Percentiles rank a stretch among this genome's conserved stretches.
phyloP scores from a whole-genome alignment of 768 basidiomycete genomes.

The Tricholoma flavovirens region DNA sequence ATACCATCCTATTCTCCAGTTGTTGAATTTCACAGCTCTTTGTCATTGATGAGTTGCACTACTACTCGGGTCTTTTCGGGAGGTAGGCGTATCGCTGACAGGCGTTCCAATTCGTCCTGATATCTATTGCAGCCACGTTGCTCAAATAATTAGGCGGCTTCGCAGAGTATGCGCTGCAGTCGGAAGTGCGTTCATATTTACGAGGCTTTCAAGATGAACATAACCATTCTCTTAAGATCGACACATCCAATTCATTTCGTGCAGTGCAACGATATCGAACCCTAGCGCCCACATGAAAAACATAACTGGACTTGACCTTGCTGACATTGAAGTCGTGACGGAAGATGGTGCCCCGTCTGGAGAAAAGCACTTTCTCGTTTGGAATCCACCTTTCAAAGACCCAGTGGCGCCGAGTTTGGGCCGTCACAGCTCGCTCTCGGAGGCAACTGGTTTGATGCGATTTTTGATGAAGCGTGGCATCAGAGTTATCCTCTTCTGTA shows the following conservation, averaged over 20 bases:
- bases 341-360: slow-evolving; percentile 83
- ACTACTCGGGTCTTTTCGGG: slow-evolving; percentile 76
- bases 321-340: slow-evolving; percentile 62
- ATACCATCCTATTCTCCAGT: background rate
- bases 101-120: background rate
- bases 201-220: background rate
- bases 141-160: slow-evolving; percentile 70
- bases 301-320: slow-evolving; percentile 60
- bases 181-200: slow-evolving; percentile 48
- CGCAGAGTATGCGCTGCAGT: slow-evolving; percentile 70
- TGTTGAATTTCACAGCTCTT: slow-evolving; percentile 39
- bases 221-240: slow-evolving; percentile 36
- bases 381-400: slow-evolving; percentile 64
- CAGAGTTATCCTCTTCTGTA: slow-evolving; percentile 85
- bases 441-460: slow-evolving; percentile 68
- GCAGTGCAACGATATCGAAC: slow-evolving; percentile 82
- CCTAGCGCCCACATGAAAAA: slow-evolving; percentile 70
- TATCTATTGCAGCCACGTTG: slow-evolving; percentile 56
- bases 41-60: slow-evolving; percentile 84
- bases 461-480: slow-evolving; percentile 80
- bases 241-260: slow-evolving; percentile 65
- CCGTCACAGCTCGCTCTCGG: slow-evolving; percentile 50
- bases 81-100: slow-evolving; percentile 38
- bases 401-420: slow-evolving; percentile 48
- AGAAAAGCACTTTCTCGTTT: slow-evolving; percentile 72